Evolutionary conservation across 495 filamentous ascomycete species (phyloP), one percentile per base, ranked within the genome.

Genomic region (Aspergillus haitiensis): DNA sequence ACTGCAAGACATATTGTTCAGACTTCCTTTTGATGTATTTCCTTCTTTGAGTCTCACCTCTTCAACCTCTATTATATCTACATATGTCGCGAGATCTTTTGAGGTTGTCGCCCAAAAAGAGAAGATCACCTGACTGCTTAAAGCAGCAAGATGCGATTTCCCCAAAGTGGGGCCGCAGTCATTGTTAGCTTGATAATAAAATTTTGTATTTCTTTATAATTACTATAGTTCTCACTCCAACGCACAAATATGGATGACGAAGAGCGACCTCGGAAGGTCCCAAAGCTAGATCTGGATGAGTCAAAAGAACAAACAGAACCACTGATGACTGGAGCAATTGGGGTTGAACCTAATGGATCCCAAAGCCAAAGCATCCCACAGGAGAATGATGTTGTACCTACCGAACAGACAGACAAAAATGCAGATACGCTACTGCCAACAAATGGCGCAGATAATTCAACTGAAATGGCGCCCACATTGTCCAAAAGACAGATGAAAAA

Each of bases 401-500:
- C 27, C 31, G 48, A 48, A 49, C 52, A 42, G 6, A 37, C 55
- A 3, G 42, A 62, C 3, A 1, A 50, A n/a, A 52, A 16, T 21
- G 27, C 47, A 46, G 55, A 61, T 34, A 48, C 60, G 49, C 68
- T 64, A 32, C 21, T 27, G 21, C 46, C 57, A 35, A 55, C 44
- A 13, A 42, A 55, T 7, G 42, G 60, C 46, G 58, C 31, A 48
- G 47, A 65, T 34, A 59, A 35, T 7, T 32, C 52, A 6, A 68
- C 64, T 6, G 64, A 62, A 10, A 51, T 52, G 15, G 65, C 67
- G 15, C 72, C 73, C 1, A 64, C 64, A 34, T 63, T 90, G 36
- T 96, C 94, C 11, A 98, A 97, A 64, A 93, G 85, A 62, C 86
- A 91, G 61, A 71, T 85, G 48, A 96, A 93, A 72, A 92, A 89